Evolutionary conservation across 2,329 filamentous ascomycete genomes (phyloP), one percentile per base, ranked within the genome.

Genomic region (Diatrype stigma): DNA sequence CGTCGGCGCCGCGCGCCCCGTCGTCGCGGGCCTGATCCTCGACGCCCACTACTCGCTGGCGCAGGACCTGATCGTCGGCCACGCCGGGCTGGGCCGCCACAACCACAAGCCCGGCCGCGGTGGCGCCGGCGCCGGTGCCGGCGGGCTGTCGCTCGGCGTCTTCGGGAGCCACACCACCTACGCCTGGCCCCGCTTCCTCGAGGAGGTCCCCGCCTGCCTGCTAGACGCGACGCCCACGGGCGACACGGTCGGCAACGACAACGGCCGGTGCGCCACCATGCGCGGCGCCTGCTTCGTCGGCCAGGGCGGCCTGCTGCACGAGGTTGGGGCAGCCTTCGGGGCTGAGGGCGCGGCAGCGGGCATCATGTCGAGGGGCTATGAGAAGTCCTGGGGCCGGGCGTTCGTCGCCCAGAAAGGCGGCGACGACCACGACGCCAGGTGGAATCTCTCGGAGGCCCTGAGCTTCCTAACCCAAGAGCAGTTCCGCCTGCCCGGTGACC

Each of bases 151-250:
- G 48, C 73, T 89, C 49, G 86, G 84, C 12, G 83, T 90, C 45
- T 89, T 88, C 62, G 86, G 86, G 8, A 89, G 85, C 35, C 85
- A 88, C 62, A 77, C 81, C 54, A 75, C 89, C 21, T 85, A 89
- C 60, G 84, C 81, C 53, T 89, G 88, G 65, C 86, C 86, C 1
- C 78, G 84, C 1, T 84, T 81, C 60, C 70, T 89, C 30, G 86
- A 90, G 63, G 86, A 89, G 56, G 79, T 89, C 5, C 49, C 65
- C 2, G 56, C 56, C 76, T 84, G 50, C 76, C 82, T 58, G 21
- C 57, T 67, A 1, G 74, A 77, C 47, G 57, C 53, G 7, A 60
- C 63, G 2, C 21, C 56, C 1, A 67, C 72, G 0, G 75, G 73
- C 0, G 63, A 68, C 26, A 63, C 63, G 0, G 67, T 74, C 2